Conservation (phyloP, 1,284 basidiomycete species). For the Cryptococcus sp. region DNA sequence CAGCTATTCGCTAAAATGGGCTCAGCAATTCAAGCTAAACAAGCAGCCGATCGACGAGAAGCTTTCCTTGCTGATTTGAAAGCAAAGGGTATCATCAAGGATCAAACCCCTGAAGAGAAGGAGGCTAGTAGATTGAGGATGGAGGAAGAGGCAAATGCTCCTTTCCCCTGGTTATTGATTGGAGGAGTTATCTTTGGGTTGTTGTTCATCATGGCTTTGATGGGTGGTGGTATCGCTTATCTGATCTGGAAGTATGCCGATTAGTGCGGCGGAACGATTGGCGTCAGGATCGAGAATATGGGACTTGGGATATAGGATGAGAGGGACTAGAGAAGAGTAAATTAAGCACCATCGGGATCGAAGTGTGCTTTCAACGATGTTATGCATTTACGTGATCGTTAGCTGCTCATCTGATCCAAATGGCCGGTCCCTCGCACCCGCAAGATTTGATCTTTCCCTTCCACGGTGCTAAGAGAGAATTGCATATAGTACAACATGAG, state of each 20-base stretch:
- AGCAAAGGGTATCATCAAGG: conserved; percentile 29
- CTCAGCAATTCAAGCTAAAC: conserved; percentile 25
- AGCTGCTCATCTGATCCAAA: too few species aligned
- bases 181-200: conserved; percentile 21
- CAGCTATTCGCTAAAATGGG: conserved; percentile 31
- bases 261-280: background rate
- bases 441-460: too few species aligned
- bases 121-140: conserved; percentile 15
- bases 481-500: too few species aligned
- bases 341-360: too few species aligned
- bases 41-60: conserved; percentile 21
- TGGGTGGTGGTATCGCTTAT: conserved; percentile 22
- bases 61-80: conserved; percentile 30
- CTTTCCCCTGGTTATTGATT: conserved; percentile 19
- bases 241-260: conserved; percentile 19
- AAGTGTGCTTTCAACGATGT: too few species aligned
- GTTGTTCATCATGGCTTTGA: conserved; percentile 20
- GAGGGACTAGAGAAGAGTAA: too few species aligned
- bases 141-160: conserved; percentile 10
- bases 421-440: too few species aligned
- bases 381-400: too few species aligned
- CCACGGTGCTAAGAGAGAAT: too few species aligned
- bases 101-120: conserved; percentile 13
- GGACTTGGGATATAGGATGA: too few species aligned
- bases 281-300: background rate